These are phyloP conservation scores for Rhododendron ferrugineum DNA, from an alignment of 148 eudicot species.

Conservation along the genomic window DNA sequence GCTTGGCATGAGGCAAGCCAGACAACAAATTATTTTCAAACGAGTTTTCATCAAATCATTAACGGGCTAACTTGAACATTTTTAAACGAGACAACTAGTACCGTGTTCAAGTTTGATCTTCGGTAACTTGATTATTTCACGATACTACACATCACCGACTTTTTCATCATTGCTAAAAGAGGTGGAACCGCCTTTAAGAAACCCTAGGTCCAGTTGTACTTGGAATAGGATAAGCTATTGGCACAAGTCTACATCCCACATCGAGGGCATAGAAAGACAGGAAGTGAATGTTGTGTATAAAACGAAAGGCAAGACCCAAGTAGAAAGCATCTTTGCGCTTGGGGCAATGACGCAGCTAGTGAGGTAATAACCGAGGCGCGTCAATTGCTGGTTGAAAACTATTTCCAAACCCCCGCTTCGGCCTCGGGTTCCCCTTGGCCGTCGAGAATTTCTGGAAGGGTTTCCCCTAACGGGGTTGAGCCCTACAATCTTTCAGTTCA, in stretches of 20 bases:
- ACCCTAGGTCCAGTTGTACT: neutral
- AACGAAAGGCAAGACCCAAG: rapidly evolving
- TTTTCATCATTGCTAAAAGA: neutral
- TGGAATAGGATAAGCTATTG: neutral
- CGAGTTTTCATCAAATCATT: neutral
- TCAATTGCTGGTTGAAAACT: constrained; percentile 16
- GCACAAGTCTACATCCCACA: neutral
- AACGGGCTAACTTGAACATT: neutral
- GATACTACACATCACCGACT: neutral
- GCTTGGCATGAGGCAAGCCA: neutral
- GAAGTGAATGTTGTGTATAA: neutral
- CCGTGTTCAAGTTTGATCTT: neutral
- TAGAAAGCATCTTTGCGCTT: neutral
- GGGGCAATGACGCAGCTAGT: constrained; percentile 10
- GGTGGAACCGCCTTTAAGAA: neutral
- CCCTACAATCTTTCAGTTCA: neutral
- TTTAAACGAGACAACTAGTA: neutral
- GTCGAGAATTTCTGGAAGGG: constrained; percentile 11
- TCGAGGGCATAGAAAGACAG: neutral
- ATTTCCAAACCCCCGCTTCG: constrained; percentile 15
- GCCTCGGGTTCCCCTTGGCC: constrained; percentile 4
- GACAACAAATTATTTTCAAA: neutral
- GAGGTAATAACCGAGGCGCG: constrained; percentile 4
- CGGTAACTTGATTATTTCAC: neutral
- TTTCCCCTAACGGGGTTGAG: neutral